Percentiles rank a stretch among this genome's conserved stretches.
Conservation (phyloP, 768 basidiomycete genomes). For the Galerina sulciceps region DNA sequence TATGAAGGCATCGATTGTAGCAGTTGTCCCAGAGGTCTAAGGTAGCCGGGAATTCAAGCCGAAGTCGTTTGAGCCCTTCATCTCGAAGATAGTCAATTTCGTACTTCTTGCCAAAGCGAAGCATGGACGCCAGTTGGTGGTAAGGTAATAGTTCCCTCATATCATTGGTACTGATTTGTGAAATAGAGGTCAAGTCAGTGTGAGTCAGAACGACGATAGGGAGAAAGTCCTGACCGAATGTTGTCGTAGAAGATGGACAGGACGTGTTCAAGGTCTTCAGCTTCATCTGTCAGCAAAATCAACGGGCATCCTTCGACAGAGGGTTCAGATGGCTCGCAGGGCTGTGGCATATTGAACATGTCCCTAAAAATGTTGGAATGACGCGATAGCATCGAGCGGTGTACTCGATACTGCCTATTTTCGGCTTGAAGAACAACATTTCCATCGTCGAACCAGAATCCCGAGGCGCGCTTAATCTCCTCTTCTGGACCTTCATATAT, state of each 20-base stretch:
- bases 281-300: constrained; percentile 19
- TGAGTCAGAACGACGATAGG: background rate
- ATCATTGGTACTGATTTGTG: background rate
- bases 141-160: constrained; percentile 1
- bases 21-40: constrained; percentile 6
- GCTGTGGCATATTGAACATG: constrained; percentile 26
- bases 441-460: constrained; percentile 26
- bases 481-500: background rate
- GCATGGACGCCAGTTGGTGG: constrained; percentile 1
- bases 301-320: constrained; percentile 20
- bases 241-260: constrained; percentile 16
- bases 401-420: constrained; percentile 23
- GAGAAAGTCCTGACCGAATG: constrained; percentile 1
- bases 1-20: background rate
- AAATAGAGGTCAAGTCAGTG: too few species aligned
- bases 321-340: background rate
- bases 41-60: constrained; percentile 4
- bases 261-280: constrained; percentile 14
- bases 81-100: constrained; percentile 11
- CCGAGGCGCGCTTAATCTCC: background rate
- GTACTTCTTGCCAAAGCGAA: constrained; percentile 21
- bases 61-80: constrained; percentile 10
- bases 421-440: constrained; percentile 23
- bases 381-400: constrained; percentile 18
- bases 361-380: constrained; percentile 24